A percentile compares a stretch with the other conserved stretches of the same genome.
Conservation (phyloP, 257 asterid genomes). For the Jacaranda mimosifolia region DNA sequence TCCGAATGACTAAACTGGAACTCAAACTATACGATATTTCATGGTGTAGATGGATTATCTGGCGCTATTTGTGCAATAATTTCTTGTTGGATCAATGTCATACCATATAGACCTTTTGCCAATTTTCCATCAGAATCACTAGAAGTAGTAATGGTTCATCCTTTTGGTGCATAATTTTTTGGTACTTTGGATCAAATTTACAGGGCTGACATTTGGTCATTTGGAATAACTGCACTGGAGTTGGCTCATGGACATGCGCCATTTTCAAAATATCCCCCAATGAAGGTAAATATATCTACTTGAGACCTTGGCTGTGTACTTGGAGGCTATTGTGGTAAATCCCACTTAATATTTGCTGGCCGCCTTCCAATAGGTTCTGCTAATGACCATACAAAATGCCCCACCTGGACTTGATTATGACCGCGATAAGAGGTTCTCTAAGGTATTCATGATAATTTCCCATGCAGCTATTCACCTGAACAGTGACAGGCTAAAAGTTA, state of each 20-base stretch:
- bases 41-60: conserved; percentile 16
- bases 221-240: conserved; percentile 98
- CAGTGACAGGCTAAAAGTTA: not conserved
- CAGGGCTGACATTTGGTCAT: conserved; percentile 99
- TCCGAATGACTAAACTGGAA: conserved; percentile 5
- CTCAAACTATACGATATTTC: not conserved
- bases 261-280: conserved; percentile 98
- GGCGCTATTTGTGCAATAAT: conserved; percentile 2
- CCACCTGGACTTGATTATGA: conserved; percentile 99
- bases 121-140: conserved; percentile 4
- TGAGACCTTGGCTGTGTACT: conserved; percentile 20
- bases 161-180: conserved; percentile 28
- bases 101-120: conserved; percentile 16
- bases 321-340: conserved; percentile 24
- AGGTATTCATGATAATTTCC: conserved; percentile 57
- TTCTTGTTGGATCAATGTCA: conserved; percentile 28
- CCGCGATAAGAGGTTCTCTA: conserved; percentile 97
- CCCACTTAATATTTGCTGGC: conserved; percentile 28
- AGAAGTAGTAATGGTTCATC: conserved; percentile 7
- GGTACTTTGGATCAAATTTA: conserved; percentile 28
- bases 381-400: conserved; percentile 98
- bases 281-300: conserved; percentile 74
- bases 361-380: conserved; percentile 71
- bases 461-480: conserved; percentile 30
- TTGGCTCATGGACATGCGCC: conserved; percentile 99